Base-by-base conservation (phyloP, 1,284 basidiomycete species). In the Heterobasidion parviporum region DNA sequence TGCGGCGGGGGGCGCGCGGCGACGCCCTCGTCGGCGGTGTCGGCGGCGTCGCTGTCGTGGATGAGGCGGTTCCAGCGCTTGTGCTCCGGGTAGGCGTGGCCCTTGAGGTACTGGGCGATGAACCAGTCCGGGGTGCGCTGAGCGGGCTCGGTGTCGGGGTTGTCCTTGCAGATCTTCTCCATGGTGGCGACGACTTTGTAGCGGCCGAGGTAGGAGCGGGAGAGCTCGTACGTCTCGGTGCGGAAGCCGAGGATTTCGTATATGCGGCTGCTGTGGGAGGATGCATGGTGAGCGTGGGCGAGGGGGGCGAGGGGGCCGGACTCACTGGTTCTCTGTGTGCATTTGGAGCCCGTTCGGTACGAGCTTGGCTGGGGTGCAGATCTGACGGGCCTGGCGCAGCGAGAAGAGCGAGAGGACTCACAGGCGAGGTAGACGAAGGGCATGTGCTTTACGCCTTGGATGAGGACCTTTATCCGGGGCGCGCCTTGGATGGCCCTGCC, bases 81-180 rank as follows among this genome's bases (percentile, higher is more conserved):
- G 12, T 60, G 62, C 33, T 57, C 33, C 15, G 59, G 59, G 44
- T 67, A 61, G 10, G 70, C 68, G 38, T 65, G 63, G 35, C 66
- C 61, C 10, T 58, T 60, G 2, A 75, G 60, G 50, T 74, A 73
- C 10, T 61, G 60, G 0, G 69, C 58, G n/a, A 76, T 68, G 56
- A 80, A 72, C 76, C 78, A 84, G 14, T 71, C 66, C 9, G 81
- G 74, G 0, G 75, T 78, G 32, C 79, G 74, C 12, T 69, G 60
- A 43, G 68, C 62, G 1, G 70, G 2, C 0, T 69, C 67, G 12
- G 69, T 69, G 14, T 63, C 55, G 4, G 62, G 57, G 12, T 36
- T 52, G 34, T 76, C 72, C 0, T 59, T 66, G 14, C 65, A 53
- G 12, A 82, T 57, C 6, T 64, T 55, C 10, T 61, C 47, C 16